Evolutionary conservation across 495 filamentous ascomycete genomes (phyloP).

Genomic region (Physcia stellaris): DNA sequence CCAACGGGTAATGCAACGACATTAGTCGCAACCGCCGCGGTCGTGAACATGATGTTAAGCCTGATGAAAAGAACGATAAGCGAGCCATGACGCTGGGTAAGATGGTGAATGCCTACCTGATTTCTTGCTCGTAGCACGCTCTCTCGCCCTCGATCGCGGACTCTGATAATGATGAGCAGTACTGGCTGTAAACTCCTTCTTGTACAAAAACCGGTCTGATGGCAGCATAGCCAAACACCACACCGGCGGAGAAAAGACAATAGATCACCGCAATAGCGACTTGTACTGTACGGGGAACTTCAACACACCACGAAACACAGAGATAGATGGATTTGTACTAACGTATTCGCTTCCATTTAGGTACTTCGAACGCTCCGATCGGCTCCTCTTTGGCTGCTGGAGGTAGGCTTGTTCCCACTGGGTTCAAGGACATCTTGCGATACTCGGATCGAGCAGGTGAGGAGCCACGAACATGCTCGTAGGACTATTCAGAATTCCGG

Average conservation of each 20-base stretch:
- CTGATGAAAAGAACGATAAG: too few species aligned
- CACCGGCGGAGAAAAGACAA: conserved; percentile 51
- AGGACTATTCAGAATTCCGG: too few species aligned
- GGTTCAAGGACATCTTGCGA: conserved; percentile 16
- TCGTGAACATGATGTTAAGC: conserved; percentile 58
- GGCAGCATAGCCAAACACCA: conserved; percentile 64
- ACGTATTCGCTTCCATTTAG: conserved; percentile 36
- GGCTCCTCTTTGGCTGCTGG: conserved; percentile 17
- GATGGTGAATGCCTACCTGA: conserved; percentile 34
- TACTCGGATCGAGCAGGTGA: conserved; percentile 17
- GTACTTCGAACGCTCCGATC: conserved; percentile 38
- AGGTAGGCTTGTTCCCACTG: conserved; percentile 8
- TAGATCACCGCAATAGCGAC: conserved; percentile 43
- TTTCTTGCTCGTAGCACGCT: conserved; percentile 54
- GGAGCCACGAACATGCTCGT: conserved; percentile 15
- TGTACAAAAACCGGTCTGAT: conserved; percentile 55
- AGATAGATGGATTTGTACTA: conserved; percentile 4
- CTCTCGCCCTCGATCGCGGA: conserved; percentile 19
- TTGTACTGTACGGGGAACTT: conserved; percentile 30
- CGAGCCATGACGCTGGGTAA: too few species aligned
- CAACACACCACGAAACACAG: conserved; percentile 2
- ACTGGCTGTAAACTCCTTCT: conserved; percentile 50
- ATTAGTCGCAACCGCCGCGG: conserved; percentile 55
- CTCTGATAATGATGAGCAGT: conserved; percentile 38
- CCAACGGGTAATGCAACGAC: conserved; percentile 54